These are phyloP conservation scores for Tulasnella sp. DNA, from an alignment of 768 basidiomycete species.

Conservation along the genomic window DNA sequence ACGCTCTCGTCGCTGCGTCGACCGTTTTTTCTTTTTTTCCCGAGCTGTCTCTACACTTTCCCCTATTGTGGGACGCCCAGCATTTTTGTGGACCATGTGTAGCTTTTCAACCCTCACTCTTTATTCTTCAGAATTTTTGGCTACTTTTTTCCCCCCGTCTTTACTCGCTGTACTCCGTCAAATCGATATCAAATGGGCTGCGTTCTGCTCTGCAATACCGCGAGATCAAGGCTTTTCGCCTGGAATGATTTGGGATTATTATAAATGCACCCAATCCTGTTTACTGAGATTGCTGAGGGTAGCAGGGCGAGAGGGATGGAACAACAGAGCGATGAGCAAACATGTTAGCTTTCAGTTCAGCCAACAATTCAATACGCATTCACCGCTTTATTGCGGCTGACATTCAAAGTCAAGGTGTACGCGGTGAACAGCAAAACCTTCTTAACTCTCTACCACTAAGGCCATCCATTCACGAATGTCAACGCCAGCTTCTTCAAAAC, in stretches of 20 bases:
- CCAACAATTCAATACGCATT: not conserved
- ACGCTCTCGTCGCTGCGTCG: not conserved
- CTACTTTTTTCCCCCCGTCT: too few relatives aligned
- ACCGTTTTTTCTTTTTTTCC: not conserved
- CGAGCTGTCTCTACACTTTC: too few relatives aligned
- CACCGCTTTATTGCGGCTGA: not conserved
- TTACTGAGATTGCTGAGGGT: too few relatives aligned
- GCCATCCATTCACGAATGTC: not conserved
- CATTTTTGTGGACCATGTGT: too few relatives aligned
- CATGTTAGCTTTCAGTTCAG: not conserved
- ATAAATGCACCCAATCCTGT: too few relatives aligned
- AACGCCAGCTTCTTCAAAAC: constrained; percentile 9
- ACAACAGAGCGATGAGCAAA: not conserved
- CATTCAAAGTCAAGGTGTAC: not conserved
- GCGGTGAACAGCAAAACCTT: not conserved
- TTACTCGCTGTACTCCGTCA: not conserved
- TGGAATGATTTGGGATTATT: too few relatives aligned
- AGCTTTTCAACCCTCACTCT: too few relatives aligned
- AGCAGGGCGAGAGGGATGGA: not conserved
- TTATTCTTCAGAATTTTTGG: too few relatives aligned
- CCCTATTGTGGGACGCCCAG: too few relatives aligned
- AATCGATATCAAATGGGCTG: not conserved
- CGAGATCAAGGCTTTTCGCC: not conserved
- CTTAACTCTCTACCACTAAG: not conserved
- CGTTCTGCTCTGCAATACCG: not conserved